Evolutionary conservation across 2,329 filamentous ascomycete species (phyloP).

Genomic region (Emericellopsis cladophorae): DNA sequence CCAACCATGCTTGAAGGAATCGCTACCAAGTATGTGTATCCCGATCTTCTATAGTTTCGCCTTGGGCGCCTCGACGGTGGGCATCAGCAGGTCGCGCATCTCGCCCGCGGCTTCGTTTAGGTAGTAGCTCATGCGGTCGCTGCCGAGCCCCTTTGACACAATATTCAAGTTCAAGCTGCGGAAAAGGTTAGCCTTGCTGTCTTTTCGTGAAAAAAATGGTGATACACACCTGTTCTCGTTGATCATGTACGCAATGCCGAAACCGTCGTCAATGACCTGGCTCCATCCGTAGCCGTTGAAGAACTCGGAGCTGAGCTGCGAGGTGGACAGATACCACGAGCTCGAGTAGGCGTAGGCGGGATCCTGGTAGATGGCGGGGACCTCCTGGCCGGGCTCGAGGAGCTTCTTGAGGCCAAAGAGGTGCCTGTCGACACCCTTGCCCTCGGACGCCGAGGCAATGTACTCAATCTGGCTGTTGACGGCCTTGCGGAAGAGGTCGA

Average conservation of each 20-base stretch:
- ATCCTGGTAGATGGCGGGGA: conserved; percentile 78
- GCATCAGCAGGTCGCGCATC: conserved; percentile 73
- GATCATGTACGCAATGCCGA: conserved; percentile 99
- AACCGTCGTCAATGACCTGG: conserved; percentile 91
- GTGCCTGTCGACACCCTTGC: conserved; percentile 89
- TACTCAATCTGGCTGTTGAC: conserved; percentile 78
- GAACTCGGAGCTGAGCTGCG: conserved; percentile 87
- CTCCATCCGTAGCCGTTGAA: conserved; percentile 99
- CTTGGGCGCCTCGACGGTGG: conserved; percentile 68
- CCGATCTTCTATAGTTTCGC: conserved; percentile 60
- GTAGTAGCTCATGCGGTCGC: conserved; percentile 89
- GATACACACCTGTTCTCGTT: conserved; percentile 77
- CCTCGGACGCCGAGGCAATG: conserved; percentile 78
- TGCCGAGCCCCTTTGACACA: conserved; percentile 83
- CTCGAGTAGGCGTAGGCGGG: conserved; percentile 72
- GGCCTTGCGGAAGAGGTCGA: conserved; percentile 70
- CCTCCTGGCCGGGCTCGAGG: conserved; percentile 63
- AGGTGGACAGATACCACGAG: conserved; percentile 82
- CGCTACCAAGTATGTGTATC: background rate
- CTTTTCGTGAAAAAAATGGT: background rate
- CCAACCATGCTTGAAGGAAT: background rate
- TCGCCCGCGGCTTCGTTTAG: conserved; percentile 88
- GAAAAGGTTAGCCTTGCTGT: conserved; percentile 3
- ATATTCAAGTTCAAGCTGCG: conserved; percentile 91
- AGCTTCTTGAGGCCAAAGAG: conserved; percentile 95